phyloP scores from a whole-genome alignment of 176 grass and related monocot genomes.

The Stipa capillata region DNA sequence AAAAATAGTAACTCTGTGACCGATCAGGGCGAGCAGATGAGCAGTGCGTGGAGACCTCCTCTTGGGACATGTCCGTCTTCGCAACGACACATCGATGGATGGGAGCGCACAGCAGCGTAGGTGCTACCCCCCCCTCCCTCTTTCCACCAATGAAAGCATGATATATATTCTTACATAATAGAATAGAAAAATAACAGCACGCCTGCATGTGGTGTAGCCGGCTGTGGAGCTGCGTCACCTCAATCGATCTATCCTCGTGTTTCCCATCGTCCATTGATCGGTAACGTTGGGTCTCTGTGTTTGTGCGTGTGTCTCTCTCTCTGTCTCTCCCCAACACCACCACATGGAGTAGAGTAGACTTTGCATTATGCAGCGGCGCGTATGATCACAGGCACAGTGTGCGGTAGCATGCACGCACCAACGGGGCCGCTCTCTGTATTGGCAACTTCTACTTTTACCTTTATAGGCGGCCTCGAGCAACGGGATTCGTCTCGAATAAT shows the following conservation, averaged over 20 bases:
- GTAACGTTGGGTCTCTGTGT: background rate
- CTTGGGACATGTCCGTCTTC: no score
- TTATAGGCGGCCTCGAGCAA: background rate
- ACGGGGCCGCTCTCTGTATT: background rate
- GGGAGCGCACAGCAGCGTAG: no score
- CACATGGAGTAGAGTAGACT: background rate
- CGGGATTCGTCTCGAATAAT: background rate
- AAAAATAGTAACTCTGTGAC: background rate
- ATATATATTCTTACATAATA: no score
- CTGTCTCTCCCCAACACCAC: background rate
- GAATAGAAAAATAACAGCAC: no score
- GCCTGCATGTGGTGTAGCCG: no score
- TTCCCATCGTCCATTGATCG: background rate
- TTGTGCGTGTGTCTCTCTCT: no score
- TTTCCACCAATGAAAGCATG: no score
- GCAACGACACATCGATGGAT: background rate
- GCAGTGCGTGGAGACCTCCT: no score
- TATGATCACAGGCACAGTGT: background rate
- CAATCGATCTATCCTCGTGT: background rate
- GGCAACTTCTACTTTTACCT: constrained; percentile 1
- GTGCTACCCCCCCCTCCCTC: no score
- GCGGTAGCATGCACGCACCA: no score
- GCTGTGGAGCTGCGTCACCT: background rate
- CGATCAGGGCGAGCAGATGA: background rate
- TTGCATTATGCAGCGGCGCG: background rate